These are phyloP conservation scores for Erodium moschatum DNA, from an alignment of 441 rosid species.

Conservation along the genomic window DNA sequence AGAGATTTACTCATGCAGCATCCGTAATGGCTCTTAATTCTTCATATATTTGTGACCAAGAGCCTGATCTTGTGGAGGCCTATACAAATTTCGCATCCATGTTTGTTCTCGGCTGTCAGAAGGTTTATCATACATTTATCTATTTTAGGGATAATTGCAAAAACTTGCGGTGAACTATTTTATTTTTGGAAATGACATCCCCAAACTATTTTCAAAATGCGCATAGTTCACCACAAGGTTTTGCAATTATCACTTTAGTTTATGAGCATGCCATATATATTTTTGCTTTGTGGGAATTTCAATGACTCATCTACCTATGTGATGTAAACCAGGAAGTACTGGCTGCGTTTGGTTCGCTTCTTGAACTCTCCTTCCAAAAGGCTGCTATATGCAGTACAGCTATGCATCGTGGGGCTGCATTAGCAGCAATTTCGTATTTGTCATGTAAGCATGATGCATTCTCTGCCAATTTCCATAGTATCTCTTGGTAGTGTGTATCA, in stretches of 20 bases:
- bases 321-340: conserved; percentile 54
- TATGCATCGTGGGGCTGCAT: conserved; percentile 96
- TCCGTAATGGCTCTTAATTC: conserved; percentile 81
- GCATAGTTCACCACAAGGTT: too few species aligned
- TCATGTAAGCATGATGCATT: conserved; percentile 45
- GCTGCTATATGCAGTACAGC: conserved; percentile 98
- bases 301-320: conserved; percentile 20
- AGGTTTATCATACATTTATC: conserved; percentile 41
- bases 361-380: conserved; percentile 87
- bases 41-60: conserved; percentile 94
- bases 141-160: neutral
- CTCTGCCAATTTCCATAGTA: neutral
- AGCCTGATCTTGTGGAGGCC: conserved; percentile 96
- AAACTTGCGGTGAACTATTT: too few species aligned
- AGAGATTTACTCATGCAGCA: conserved; percentile 74
- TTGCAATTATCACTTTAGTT: too few species aligned
- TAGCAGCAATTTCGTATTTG: conserved; percentile 90
- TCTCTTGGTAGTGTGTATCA: too few species aligned
- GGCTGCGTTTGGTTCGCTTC: conserved; percentile 65
- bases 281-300: conserved; percentile 12
- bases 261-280: conserved; percentile 3
- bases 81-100: conserved; percentile 81
- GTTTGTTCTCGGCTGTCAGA: conserved; percentile 60
- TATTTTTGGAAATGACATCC: too few species aligned
- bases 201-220: too few species aligned